These are phyloP conservation scores for Stagonosporopsis rhizophila DNA, from an alignment of 2,329 filamentous ascomycete genomes.

Conservation along the genomic window DNA sequence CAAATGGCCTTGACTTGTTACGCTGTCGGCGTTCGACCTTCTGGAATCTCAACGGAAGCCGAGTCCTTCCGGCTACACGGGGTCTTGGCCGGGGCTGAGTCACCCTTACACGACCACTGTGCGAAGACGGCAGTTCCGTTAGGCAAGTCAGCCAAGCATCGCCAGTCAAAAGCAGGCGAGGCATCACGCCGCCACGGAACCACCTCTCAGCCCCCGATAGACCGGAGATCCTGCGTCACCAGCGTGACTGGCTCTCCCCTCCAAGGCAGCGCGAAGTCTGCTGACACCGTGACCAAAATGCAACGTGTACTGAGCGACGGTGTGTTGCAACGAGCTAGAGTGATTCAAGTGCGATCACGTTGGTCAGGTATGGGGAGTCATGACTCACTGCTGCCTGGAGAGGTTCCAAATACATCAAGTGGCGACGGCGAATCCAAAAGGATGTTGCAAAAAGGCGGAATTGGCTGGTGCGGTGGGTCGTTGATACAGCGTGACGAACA, in stretches of 20 bases:
- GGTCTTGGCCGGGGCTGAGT: constrained; percentile 32
- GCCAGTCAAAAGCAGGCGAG: constrained; percentile 28
- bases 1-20: constrained; percentile 15
- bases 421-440: background rate
- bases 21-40: constrained; percentile 11
- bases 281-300: constrained; percentile 37
- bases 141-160: constrained; percentile 23
- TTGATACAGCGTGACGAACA: constrained; percentile 3
- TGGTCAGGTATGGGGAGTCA: constrained; percentile 4
- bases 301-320: constrained; percentile 10
- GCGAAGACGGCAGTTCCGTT: constrained; percentile 13
- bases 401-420: constrained; percentile 6
- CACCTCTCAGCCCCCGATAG: constrained; percentile 16
- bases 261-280: constrained; percentile 30
- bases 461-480: constrained; percentile 7
- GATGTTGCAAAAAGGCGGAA: background rate
- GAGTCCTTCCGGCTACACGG: constrained; percentile 11
- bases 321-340: constrained; percentile 10
- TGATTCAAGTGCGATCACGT: constrained; percentile 15
- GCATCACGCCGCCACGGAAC: constrained; percentile 20
- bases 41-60: constrained; percentile 16
- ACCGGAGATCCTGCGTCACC: constrained; percentile 24
- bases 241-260: constrained; percentile 29
- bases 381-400: constrained; percentile 22
- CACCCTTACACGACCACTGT: constrained; percentile 25